These are phyloP conservation scores for Yamadazyma conglobata DNA, from an alignment of 1,139 yeast species.

Conservation along the genomic window DNA sequence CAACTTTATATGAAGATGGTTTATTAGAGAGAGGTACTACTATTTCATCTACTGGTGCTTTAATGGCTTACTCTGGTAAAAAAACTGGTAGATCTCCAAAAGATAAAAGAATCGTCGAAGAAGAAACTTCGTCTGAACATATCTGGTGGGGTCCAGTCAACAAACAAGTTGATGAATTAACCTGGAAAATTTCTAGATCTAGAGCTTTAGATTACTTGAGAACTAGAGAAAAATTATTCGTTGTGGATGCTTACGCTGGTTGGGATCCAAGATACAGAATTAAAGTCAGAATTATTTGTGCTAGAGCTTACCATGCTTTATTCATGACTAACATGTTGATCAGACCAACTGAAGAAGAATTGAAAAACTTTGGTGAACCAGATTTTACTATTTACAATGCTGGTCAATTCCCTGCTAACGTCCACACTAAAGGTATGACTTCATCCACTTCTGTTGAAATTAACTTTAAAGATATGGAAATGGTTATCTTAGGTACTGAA, in stretches of 20 bases:
- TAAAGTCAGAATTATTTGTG: slow-evolving; percentile 95
- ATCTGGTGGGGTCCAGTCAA: slow-evolving; percentile 99
- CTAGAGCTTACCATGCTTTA: slow-evolving; percentile 97
- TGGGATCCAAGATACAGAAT: slow-evolving; percentile 99
- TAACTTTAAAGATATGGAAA: slow-evolving; percentile 96
- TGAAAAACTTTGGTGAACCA: slow-evolving; percentile 90
- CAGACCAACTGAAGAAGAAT: slow-evolving; percentile 89
- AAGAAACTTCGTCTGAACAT: slow-evolving; percentile 74
- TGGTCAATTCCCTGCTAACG: slow-evolving; percentile 98
- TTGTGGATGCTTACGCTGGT: slow-evolving; percentile 96
- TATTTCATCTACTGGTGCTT: slow-evolving; percentile 89
- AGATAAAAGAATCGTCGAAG: slow-evolving; percentile 97
- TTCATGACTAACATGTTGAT: slow-evolving; percentile 98
- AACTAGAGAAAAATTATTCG: slow-evolving; percentile 91
- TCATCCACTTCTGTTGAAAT: slow-evolving; percentile 94
- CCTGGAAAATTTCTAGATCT: slow-evolving; percentile 94
- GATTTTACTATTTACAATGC: slow-evolving; percentile 98
- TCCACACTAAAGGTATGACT: slow-evolving; percentile 96
- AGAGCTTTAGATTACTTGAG: slow-evolving; percentile 96
- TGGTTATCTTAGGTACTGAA: slow-evolving; percentile 98
- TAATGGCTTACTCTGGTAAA: slow-evolving; percentile 92
- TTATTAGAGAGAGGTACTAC: slow-evolving; percentile 88
- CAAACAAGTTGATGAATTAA: slow-evolving; percentile 88
- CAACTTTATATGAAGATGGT: slow-evolving; percentile 93
- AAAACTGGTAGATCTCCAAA: slow-evolving; percentile 98